Conservation (phyloP, 805 yeast genomes). For the Candida piceae region DNA sequence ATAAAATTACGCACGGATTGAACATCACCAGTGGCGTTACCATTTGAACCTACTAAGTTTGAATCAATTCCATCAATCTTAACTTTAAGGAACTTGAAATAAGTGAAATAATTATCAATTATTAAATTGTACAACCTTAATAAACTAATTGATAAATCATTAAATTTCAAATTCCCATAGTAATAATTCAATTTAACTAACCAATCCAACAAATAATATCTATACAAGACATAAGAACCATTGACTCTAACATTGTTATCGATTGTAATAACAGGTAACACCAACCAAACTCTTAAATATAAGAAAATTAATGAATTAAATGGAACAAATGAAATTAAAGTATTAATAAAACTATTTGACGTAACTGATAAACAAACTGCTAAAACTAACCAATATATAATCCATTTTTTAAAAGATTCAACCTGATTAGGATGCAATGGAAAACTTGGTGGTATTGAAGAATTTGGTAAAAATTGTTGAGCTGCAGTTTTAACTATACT, state of each 20-base stretch:
- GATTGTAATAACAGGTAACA: slow-evolving; percentile 36
- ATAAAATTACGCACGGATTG: too few species aligned
- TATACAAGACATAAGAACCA: slow-evolving; percentile 50
- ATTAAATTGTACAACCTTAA: slow-evolving; percentile 10
- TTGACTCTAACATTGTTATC: slow-evolving; percentile 26
- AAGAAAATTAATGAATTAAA: slow-evolving; percentile 46
- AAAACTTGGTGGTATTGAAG: neutral
- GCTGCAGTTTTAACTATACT: neutral
- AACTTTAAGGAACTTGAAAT: slow-evolving; percentile 9
- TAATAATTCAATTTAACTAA: slow-evolving; percentile 34
- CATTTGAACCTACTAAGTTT: too few species aligned
- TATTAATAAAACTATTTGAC: slow-evolving; percentile 23
- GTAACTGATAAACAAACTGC: slow-evolving; percentile 28
- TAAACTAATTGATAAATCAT: slow-evolving; percentile 5
- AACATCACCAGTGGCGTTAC: neutral
- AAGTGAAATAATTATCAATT: slow-evolving; percentile 11
- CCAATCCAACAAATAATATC: slow-evolving; percentile 47
- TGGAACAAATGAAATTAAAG: slow-evolving; percentile 48
- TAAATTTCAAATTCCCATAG: slow-evolving; percentile 10
- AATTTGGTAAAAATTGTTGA: neutral
- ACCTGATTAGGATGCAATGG: neutral
- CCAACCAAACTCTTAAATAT: slow-evolving; percentile 54
- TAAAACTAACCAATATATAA: slow-evolving; percentile 64
- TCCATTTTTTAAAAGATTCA: slow-evolving; percentile 28
- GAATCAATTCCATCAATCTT: neutral